These are phyloP conservation scores for Erysimum cheiranthoides DNA, from an alignment of 345 rosid species.

Conservation along the genomic window DNA sequence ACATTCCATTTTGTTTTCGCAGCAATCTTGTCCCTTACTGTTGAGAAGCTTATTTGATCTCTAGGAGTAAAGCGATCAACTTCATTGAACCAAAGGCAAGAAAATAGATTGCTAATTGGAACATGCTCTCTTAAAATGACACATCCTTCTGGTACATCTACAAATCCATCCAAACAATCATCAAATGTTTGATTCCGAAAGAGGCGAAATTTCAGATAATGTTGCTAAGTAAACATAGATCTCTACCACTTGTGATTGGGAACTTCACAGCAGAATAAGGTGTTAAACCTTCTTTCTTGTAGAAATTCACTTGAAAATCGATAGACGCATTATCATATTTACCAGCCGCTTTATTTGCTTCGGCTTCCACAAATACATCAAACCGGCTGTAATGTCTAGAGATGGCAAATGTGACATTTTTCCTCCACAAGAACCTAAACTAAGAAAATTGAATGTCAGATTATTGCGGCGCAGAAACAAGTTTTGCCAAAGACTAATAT, in stretches of 20 bases:
- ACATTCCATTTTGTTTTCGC: constrained; percentile 75
- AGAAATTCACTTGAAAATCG: too few relatives aligned
- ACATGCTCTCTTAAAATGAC: constrained; percentile 89
- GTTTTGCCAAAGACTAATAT: too few relatives aligned
- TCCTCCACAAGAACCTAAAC: constrained; percentile 88
- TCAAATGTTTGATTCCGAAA: constrained; percentile 30
- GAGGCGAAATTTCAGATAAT: constrained; percentile 2
- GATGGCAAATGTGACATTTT: constrained; percentile 78
- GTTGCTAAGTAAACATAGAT: too few relatives aligned
- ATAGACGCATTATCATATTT: constrained; percentile 49
- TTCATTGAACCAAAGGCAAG: constrained; percentile 93
- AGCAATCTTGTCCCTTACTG: constrained; percentile 75
- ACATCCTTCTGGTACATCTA: constrained; percentile 60
- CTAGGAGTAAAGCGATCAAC: constrained; percentile 87
- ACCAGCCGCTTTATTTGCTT: constrained; percentile 92
- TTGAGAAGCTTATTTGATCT: constrained; percentile 90
- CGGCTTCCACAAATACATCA: constrained; percentile 80
- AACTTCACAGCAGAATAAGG: constrained; percentile 74
- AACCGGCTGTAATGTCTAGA: constrained; percentile 73
- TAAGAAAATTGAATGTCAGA: too few relatives aligned
- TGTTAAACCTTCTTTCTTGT: constrained; percentile 80
- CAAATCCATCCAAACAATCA: neutral
- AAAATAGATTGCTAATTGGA: constrained; percentile 80
- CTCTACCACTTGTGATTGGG: constrained; percentile 74
- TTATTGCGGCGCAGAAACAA: too few relatives aligned